Base-by-base conservation (phyloP, 352 stramenopile genomes). In the Pythium rishiriense region DNA sequence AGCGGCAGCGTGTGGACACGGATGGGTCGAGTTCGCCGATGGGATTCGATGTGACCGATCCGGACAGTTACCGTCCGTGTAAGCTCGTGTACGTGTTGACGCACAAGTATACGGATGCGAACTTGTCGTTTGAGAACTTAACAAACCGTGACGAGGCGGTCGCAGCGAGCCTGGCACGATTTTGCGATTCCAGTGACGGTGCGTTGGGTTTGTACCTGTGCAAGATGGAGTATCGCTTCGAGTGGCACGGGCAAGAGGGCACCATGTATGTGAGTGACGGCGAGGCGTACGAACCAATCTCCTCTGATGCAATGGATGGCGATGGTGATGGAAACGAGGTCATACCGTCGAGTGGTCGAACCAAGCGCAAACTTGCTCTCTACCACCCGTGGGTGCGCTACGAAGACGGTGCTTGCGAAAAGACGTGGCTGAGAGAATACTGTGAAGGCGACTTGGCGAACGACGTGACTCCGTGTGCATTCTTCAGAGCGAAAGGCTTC, bases 71-170 rank as follows among this genome's bases (percentile, higher is more conserved):
- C 9, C 53, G 58, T 17, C 3, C 47, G 10, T 25, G 37, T 4
- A 55, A 57, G 41, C 46, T 63, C 2, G 45, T 71, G 4, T 66
- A 66, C 19, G 42, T 54, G 12, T 31, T 67, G 6, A 43, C 7
- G 12, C 64, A 63, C 47, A 48, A 60, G 65, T 72, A 72, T 46
- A 72, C 65, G 1, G 1, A 63, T 21, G 17, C 26, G 0, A 56
- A 43, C 0, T 46, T 72, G 0, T 64, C 58, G 33, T 53, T 56
- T 22, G 31, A 51, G 21, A 58, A 50, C 24, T 33, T 71, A 9
- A 66, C 62, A 45, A 59, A 54, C 43, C 37, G 50, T 22, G 64
- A 63, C 22, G 26, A 12, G 11, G 24, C 61, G 7, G 58, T 71
- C 6, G 58, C 58, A 0, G 24, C 47, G 33, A 50, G 57, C 24